Evolutionary conservation across 495 filamentous ascomycete species (phyloP).

Genomic region (Cladorrhinum samala): DNA sequence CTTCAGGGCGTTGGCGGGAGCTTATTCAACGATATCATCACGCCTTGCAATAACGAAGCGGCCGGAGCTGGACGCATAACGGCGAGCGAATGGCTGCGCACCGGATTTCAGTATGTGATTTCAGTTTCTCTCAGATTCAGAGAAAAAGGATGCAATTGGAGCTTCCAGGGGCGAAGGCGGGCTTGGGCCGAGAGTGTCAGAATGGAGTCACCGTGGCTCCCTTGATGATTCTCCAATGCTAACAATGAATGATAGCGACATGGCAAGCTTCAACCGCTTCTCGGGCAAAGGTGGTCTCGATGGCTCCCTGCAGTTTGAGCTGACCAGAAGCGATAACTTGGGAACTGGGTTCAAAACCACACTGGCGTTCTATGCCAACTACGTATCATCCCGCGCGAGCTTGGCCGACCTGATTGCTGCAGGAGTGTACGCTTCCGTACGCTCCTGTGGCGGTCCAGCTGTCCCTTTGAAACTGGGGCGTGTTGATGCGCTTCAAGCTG

Average conservation of each 20-base stretch:
- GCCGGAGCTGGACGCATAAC: conserved; percentile 49
- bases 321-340: conserved; percentile 50
- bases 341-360: conserved; percentile 53
- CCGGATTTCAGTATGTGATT: conserved; percentile 47
- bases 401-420: conserved; percentile 55
- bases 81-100: conserved; percentile 56
- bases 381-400: conserved; percentile 44
- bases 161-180: background rate
- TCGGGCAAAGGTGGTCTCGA: conserved; percentile 51
- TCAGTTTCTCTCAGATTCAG: background rate
- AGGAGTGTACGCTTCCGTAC: conserved; percentile 51
- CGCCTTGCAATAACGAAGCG: conserved; percentile 51
- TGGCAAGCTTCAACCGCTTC: conserved; percentile 48
- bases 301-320: conserved; percentile 54
- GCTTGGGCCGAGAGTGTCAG: background rate
- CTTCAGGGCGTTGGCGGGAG: conserved; percentile 47
- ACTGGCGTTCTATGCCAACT: conserved; percentile 48
- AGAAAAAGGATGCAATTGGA: background rate
- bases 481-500: conserved; percentile 43
- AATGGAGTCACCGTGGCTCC: background rate
- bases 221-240: background rate
- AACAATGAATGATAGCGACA: conserved; percentile 36
- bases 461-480: conserved; percentile 51
- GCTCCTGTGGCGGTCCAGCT: conserved; percentile 53
- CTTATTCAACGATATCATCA: conserved; percentile 50